Base-by-base conservation (phyloP, 495 filamentous ascomycete species). In the Darksidea phi region DNA sequence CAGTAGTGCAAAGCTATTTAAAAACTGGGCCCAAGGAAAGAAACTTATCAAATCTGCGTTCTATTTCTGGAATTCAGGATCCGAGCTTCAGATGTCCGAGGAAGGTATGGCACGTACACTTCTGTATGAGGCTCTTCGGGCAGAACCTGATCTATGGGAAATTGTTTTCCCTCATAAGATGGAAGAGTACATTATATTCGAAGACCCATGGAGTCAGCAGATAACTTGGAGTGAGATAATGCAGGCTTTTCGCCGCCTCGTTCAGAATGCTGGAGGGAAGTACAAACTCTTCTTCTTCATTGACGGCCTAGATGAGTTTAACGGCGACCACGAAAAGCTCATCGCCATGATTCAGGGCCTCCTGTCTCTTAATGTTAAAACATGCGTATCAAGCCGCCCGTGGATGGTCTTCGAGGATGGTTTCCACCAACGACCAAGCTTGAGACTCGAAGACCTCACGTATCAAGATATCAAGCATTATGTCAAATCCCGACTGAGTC, bases 391-490 rank as follows among this genome's bases (percentile, higher is more conserved):
- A 18, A 48, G 45, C 18, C 45, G 45, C n/a, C 45, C 21, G 7
- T 48, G 45, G 45, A 7, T 17, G 17, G 45, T 18, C n/a, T 48
- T 48, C 45, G 45, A 48, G 18, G 45, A 48, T 48, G 21, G 8
- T 17, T 48, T 48, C 45, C 7, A 48, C 7, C 45, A 18, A 18
- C 7, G 18, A 18, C 45, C 45, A 18, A 18, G 45, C n/a, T 24
- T 48, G 17, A 7, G 45, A 17, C 45, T 48, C 18, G 45, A 48
- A 24, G 45, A 48, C 21, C 21, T 48, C 7, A 48, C 45, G 45
- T 17, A 48, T 24, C 7, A 7, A 7, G 45, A 48, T 24, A 48
- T 48, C 7, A 7, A 8, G 17, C 45, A 18, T 17, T 48, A 8
- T 17, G n/a, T 48, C 21, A 18, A 7, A 17, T 7, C n/a, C 8